Base-by-base conservation (phyloP, 129 eudicot species). In the Escallonia herrerae region DNA sequence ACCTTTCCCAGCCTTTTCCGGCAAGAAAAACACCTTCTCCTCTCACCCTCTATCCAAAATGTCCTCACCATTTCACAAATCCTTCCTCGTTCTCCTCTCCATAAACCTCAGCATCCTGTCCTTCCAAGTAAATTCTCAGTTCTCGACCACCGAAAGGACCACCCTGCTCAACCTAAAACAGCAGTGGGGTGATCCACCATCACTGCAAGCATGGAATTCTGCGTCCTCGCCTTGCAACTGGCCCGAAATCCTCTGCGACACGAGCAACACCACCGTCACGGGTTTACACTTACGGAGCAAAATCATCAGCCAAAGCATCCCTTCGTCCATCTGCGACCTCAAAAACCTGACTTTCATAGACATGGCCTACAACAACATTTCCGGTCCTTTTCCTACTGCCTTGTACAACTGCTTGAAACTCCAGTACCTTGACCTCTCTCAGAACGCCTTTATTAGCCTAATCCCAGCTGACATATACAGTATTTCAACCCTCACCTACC, bases 151-250 rank as follows among this genome's bases (percentile, higher is more conserved):
- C 2, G 95, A 87, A 2, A 58, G 64, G 41, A 53, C 54, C 50
- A 76, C 82, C 63, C 79, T 93, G 3, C 87, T 93, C 9, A 60
- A 81, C 74, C 75, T 93, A 64, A 80, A 74, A 13, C 80, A 79
- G 14, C 43, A 61, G 33, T 87, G 87, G 87, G 75, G 83, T 12
- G 72, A 82, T 43, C 95, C 95, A 3, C 58, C 57, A 2, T 22
- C 80, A 5, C 76, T 84, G 37, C 46, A 47, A 6, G 58, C 73
- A 65, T 93, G 96, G 99, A 78, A 77, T 77, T 40, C 77, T 47
- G 69, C 96, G 10, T 81, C 93, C 0, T 74, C 91, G 2, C 90
- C 87, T 15, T 93, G 99, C 54, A 14, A 40, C 44, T 93, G 95
- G 99, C 84, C 81, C 52, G 99, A 74, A 49, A 66, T 93, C 8